A percentile compares a stretch with the other conserved stretches of the same genome.
Evolutionary conservation across 2,329 filamentous ascomycete species (phyloP).

Genomic region (Diaporthe nobilis): DNA sequence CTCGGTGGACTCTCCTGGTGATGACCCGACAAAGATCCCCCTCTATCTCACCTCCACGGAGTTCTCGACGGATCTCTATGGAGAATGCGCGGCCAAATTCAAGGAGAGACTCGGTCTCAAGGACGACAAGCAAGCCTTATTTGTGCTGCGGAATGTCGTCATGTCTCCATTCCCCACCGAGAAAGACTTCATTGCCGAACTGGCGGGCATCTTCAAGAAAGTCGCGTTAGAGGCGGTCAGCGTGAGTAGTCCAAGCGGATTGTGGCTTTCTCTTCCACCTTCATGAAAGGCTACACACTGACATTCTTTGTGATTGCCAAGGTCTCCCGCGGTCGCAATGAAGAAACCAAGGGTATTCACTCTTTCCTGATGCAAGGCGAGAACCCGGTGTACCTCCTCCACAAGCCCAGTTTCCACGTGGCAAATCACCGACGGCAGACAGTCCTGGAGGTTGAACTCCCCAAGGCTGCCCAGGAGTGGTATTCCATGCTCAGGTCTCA

Average conservation of each 20-base stretch:
- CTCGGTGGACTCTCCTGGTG: constrained; percentile 56
- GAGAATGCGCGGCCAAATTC: constrained; percentile 56
- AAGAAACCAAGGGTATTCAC: constrained; percentile 51
- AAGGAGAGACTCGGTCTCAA: constrained; percentile 57
- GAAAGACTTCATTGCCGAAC: constrained; percentile 54
- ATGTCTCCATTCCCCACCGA: constrained; percentile 62
- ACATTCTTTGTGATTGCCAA: not conserved
- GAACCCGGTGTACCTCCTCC: constrained; percentile 51
- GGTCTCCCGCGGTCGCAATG: constrained; percentile 54
- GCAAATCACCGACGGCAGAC: constrained; percentile 58
- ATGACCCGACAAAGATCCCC: constrained; percentile 56
- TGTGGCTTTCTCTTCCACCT: fast-evolving
- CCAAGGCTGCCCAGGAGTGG: constrained; percentile 37
- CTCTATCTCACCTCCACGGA: constrained; percentile 62
- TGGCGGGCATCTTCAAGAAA: constrained; percentile 52
- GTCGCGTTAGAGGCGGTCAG: constrained; percentile 49
- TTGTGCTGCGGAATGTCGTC: constrained; percentile 62
- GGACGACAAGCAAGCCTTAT: constrained; percentile 53
- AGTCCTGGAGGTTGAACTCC: constrained; percentile 50
- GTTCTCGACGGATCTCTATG: constrained; percentile 57
- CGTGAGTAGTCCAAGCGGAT: not conserved
- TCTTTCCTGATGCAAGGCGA: constrained; percentile 56
- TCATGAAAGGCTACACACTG: not conserved
- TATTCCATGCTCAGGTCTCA: constrained; percentile 50
- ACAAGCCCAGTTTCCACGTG: constrained; percentile 56